Evolutionary conservation across 306 rosid species (phyloP), one percentile per base, ranked within the genome.

Genomic region (Cercis canadensis): DNA sequence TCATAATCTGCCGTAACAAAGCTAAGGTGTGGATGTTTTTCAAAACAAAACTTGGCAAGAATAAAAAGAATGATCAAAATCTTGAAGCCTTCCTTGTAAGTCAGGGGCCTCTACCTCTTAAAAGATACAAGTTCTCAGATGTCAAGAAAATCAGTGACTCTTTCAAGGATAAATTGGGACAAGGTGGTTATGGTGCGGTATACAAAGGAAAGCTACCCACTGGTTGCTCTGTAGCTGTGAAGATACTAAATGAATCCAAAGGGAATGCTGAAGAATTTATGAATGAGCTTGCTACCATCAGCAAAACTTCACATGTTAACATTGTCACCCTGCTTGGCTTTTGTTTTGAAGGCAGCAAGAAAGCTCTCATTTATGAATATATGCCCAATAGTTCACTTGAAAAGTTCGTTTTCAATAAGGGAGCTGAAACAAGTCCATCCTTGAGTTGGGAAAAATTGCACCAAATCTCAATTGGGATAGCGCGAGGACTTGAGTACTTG

Each of bases 301-400:
- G 86, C 3, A 80, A 81, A 78, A 86, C 87, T 31, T 86, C 84
- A 2, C 90, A 86, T 33, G 84, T 86, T 0, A 86, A 86, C 37
- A 44, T 86, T 68, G 86, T 83, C 47, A 64, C 82, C 7, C 81
- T 86, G 19, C 67, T 78, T 54, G 87, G 87, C 8, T 86, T 82
- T 5, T 86, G 87, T 41, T 56, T 80, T 2, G 78, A 86, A 74
- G 84, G 84, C 5, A 10, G 11, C 2, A 77, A 74, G 34, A 82
- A 63, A 59, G 87, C 87, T 4, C 80, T 86, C 11, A 46, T 86
- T 2, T 83, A 83, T 11, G 87, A 86, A 57, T 86, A 67, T 11
- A 75, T 80, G 88, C 21, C 79, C 1, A 86, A 86, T 61, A 86
- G 90, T 5, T 86, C 90, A 2, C 88, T 86, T 8, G 88, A 87